Percentiles rank a stretch among this genome's conserved stretches.
Conservation (phyloP, 805 yeast species). For the Priceomyces castillae region DNA sequence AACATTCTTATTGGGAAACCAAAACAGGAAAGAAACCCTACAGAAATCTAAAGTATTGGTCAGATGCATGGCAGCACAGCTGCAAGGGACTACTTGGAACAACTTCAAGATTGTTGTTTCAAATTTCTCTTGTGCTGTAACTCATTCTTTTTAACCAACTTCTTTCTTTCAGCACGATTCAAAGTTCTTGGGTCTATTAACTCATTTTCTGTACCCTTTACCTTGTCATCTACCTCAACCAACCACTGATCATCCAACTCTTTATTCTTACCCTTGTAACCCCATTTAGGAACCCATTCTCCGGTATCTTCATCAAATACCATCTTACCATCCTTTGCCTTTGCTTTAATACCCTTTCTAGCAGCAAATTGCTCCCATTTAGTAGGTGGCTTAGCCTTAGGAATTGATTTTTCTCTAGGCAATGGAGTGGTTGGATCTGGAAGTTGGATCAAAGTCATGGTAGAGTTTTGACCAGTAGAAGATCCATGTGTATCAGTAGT, state of each 20-base stretch:
- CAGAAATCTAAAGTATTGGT: no score
- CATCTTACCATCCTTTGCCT: constrained; percentile 84
- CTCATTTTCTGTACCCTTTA: constrained; percentile 50
- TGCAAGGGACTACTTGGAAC: no score
- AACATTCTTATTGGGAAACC: no score
- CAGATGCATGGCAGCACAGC: no score
- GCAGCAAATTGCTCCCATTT: constrained; percentile 97
- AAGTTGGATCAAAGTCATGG: constrained; percentile 76
- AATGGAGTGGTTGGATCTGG: constrained; percentile 80
- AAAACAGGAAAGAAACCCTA: no score
- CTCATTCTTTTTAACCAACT: constrained; percentile 77
- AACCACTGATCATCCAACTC: constrained; percentile 88
- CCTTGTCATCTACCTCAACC: constrained; percentile 86
- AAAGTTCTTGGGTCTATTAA: constrained; percentile 85
- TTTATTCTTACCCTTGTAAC: constrained; percentile 91
- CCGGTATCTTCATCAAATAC: constrained; percentile 85
- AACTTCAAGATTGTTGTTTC: constrained; percentile 18
- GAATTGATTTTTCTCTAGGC: constrained; percentile 95
- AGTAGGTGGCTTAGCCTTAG: constrained; percentile 88
- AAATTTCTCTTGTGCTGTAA: constrained; percentile 81
- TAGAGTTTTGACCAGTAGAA: constrained; percentile 62
- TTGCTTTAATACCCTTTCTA: constrained; percentile 89
- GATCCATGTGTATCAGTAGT: constrained; percentile 70
- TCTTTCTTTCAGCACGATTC: constrained; percentile 78
- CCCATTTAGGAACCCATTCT: constrained; percentile 99